phyloP scores from a whole-genome alignment of 768 basidiomycete genomes.

The Lyophyllum decastes region DNA sequence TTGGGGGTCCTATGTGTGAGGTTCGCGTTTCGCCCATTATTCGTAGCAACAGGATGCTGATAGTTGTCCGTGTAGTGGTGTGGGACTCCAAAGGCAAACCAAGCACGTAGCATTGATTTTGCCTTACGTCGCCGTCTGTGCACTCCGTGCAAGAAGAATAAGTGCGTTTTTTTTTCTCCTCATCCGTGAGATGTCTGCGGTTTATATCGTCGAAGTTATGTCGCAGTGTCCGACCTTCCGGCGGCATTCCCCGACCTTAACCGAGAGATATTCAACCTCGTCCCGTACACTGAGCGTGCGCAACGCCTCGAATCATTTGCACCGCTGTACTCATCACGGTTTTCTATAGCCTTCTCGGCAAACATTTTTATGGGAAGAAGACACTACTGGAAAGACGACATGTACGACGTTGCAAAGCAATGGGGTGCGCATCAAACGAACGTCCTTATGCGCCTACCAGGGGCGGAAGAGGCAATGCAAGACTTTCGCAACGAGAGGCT shows the following conservation, averaged over 20 bases:
- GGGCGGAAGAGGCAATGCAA: slow-evolving; percentile 25
- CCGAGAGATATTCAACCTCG: slow-evolving; percentile 23
- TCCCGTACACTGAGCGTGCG: slow-evolving; percentile 33
- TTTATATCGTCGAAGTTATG: slow-evolving; percentile 22
- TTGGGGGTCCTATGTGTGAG: slow-evolving; percentile 23
- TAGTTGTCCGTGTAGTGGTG: neutral
- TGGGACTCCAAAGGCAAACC: slow-evolving; percentile 10
- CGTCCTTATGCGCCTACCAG: slow-evolving; percentile 10
- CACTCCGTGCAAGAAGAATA: slow-evolving; percentile 23
- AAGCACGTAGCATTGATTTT: slow-evolving; percentile 25
- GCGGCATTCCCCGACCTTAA: slow-evolving; percentile 28
- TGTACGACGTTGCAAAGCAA: slow-evolving; percentile 22
- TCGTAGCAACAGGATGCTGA: neutral
- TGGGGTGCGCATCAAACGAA: slow-evolving; percentile 18
- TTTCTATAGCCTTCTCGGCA: slow-evolving; percentile 26
- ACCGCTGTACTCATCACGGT: neutral
- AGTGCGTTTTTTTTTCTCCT: slow-evolving; percentile 21
- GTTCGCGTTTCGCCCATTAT: slow-evolving; percentile 9
- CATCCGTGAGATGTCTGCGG: neutral
- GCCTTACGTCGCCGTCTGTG: slow-evolving; percentile 26
- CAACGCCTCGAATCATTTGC: neutral
- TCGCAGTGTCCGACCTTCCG: slow-evolving; percentile 24
- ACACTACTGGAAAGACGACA: slow-evolving; percentile 36
- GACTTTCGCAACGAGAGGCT: slow-evolving; percentile 1
- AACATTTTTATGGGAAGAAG: slow-evolving; percentile 25